Percentiles rank a stretch among this genome's conserved stretches.
These are phyloP conservation scores for Acacia acuminata DNA, from an alignment of 306 rosid species.

Conservation along the genomic window DNA sequence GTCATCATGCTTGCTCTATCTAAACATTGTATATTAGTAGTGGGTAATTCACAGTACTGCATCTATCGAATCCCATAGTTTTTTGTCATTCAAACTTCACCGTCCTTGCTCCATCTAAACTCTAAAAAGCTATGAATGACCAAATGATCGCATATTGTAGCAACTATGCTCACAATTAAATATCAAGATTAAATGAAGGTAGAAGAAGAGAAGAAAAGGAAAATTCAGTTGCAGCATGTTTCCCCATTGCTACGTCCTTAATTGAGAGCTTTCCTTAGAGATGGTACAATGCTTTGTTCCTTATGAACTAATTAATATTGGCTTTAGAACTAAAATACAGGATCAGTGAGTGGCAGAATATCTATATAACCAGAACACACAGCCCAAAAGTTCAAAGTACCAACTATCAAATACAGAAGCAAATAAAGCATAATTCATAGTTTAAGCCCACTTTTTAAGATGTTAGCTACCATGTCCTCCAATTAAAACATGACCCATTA, in stretches of 20 bases:
- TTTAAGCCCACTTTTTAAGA: neutral
- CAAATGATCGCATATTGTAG: too few relatives aligned
- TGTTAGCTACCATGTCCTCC: neutral
- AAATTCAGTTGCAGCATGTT: conserved; percentile 67
- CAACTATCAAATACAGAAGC: neutral
- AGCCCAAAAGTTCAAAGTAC: neutral
- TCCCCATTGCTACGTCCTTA: conserved; percentile 94
- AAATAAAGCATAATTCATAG: neutral
- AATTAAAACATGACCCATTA: neutral
- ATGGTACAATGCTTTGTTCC: conserved; percentile 80
- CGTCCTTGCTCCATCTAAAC: too few relatives aligned
- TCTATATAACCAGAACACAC: neutral
- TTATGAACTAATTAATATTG: conserved; percentile 31
- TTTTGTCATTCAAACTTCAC: too few relatives aligned
- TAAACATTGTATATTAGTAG: too few relatives aligned
- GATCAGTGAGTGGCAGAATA: neutral
- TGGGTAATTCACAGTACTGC: too few relatives aligned
- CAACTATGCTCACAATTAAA: too few relatives aligned
- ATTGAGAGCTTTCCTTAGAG: conserved; percentile 77
- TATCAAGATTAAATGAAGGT: too few relatives aligned
- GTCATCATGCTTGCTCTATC: too few relatives aligned
- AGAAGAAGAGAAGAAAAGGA: too few relatives aligned
- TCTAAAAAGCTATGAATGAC: too few relatives aligned
- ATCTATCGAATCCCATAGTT: too few relatives aligned
- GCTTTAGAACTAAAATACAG: neutral